Percentiles rank a stretch among this genome's conserved stretches.
These are phyloP conservation scores for Amanita muscaria DNA, from an alignment of 768 basidiomycete genomes.

Conservation along the genomic window DNA sequence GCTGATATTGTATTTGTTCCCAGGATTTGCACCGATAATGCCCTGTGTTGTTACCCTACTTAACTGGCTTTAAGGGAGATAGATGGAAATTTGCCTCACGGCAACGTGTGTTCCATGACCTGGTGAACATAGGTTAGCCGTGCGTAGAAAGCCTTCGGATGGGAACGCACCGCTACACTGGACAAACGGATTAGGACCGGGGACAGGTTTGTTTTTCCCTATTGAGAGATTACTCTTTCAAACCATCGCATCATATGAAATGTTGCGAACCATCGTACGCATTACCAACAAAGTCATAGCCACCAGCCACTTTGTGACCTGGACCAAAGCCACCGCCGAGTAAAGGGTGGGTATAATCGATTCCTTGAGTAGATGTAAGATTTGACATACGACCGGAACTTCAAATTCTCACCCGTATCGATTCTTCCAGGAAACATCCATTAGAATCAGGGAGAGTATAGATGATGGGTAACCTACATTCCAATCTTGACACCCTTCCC, in stretches of 20 bases:
- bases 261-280: slow-evolving; percentile 20
- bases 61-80: no score
- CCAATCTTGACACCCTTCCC: slow-evolving; percentile 63
- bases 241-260: background rate
- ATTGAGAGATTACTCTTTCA: background rate
- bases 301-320: slow-evolving; percentile 29
- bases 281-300: slow-evolving; percentile 36
- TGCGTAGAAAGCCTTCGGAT: background rate
- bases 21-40: slow-evolving; percentile 53
- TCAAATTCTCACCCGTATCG: slow-evolving; percentile 29
- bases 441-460: background rate
- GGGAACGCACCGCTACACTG: slow-evolving; percentile 8
- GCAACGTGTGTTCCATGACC: slow-evolving; percentile 10
- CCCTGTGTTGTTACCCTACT: no score
- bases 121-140: background rate
- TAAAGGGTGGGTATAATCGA: slow-evolving; percentile 35
- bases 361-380: slow-evolving; percentile 18
- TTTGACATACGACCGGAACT: background rate
- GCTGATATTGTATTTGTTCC: slow-evolving; percentile 55
- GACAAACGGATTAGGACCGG: slow-evolving; percentile 1
- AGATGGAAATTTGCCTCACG: background rate
- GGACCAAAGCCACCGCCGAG: slow-evolving; percentile 33
- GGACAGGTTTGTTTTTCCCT: slow-evolving; percentile 1
- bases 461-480: slow-evolving; percentile 31
- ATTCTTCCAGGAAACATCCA: slow-evolving; percentile 33